Evolutionary conservation across 139 green algal species (phyloP).

Genomic region (Asterochloris erici): DNA sequence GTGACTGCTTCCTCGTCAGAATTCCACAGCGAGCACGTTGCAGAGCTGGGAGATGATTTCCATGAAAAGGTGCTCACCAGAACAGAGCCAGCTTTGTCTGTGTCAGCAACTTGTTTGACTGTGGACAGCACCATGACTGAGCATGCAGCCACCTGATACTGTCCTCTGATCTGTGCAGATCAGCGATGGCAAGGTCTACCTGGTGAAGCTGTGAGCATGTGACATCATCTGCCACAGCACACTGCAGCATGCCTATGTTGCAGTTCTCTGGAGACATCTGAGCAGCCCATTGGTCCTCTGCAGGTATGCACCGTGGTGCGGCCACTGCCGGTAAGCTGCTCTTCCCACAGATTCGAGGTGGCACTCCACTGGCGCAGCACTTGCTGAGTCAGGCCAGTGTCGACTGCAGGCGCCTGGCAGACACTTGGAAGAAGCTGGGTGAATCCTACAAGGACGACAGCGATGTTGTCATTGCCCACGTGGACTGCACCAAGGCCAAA

Average conservation of each 20-base stretch:
- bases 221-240: too few species aligned
- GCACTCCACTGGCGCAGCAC: background rate
- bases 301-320: too few species aligned
- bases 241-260: background rate
- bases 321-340: background rate
- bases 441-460: constrained; percentile 4
- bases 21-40: background rate
- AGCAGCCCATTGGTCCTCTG: background rate
- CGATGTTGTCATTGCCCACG: constrained; percentile 13
- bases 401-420: constrained; percentile 17
- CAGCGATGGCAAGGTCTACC: constrained; percentile 12
- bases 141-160: background rate
- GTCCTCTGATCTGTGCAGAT: background rate
- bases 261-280: background rate
- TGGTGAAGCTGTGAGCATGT: constrained; percentile 15
- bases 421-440: constrained; percentile 16
- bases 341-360: background rate
- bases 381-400: background rate
- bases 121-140: background rate
- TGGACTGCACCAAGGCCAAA: constrained; percentile 17
- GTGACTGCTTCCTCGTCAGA: background rate
- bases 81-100: background rate
- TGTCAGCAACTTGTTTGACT: background rate
- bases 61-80: background rate
- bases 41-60: constrained; percentile 7